Evolutionary conservation across 257 asterid genomes (phyloP), one percentile per base, ranked within the genome.

Genomic region (Nicotiana knightiana): DNA sequence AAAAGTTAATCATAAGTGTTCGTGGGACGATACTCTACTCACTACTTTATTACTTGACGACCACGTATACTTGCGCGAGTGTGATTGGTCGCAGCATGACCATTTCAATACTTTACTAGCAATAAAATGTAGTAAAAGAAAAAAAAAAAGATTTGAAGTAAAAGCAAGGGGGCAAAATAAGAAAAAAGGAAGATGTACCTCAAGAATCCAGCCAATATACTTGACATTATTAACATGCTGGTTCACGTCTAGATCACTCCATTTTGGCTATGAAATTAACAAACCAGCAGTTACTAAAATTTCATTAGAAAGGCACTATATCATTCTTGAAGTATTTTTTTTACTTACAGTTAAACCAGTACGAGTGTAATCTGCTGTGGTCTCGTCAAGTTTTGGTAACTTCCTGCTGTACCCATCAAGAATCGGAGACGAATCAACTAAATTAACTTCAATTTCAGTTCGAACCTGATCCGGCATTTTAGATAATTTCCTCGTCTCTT

Each of bases 191-290:
- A 58, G 26, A 64, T 16, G 24, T 84, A 96, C 99, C 98, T 96
- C 99, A 65, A 96, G 94, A 87, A 96, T 91, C 99, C 99, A 96
- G 79, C 95, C 95, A 77, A 96, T 87, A 78, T 96, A 96, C 84
- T 96, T 96, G 82, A 96, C 99, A 84, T 96, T 96, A 81, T 96
- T 96, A 87, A 96, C 98, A 85, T 96, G 99, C 86, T 90, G 98
- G 85, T 96, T 96, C 35, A 94, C 94, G 87, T 96, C 98, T 26
- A 96, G 85, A 82, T 96, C 99, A 51, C 90, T 88, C 99, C 99
- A 96, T 85, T 87, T 91, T 82, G 98, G 96, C 98, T 93, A 96
- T 86, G 89, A 12, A 62, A 39, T 83, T 18, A 17, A 48, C 11
- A 67, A 55, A 33, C 9, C 51, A 79, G 35, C 26, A 53, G 15